Evolutionary conservation across 2,329 filamentous ascomycete species (phyloP).

Genomic region (Verticillium longisporum): DNA sequence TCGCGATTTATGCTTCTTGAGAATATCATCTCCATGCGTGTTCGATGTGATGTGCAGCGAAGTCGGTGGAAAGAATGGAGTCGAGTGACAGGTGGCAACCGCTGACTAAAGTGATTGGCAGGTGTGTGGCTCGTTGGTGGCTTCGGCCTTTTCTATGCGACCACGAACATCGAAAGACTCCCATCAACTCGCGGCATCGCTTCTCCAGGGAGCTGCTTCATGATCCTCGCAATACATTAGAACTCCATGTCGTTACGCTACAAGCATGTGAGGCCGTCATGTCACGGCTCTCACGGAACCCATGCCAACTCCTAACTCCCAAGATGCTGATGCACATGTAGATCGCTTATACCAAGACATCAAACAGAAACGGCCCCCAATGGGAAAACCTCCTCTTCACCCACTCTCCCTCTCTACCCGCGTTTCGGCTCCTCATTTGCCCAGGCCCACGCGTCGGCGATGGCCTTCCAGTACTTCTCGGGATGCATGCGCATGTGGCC

Average conservation of each 20-base stretch:
- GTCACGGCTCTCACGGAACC: neutral
- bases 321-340: neutral
- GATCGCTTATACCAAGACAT: neutral
- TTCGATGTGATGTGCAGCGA: no score
- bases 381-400: no score
- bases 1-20: no score
- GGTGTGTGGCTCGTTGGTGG: no score
- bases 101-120: no score
- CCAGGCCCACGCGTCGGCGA: slow-evolving; percentile 21
- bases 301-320: neutral
- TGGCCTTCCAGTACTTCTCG: slow-evolving; percentile 49
- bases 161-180: neutral
- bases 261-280: neutral
- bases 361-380: neutral
- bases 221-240: neutral
- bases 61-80: neutral
- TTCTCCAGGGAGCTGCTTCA: neutral
- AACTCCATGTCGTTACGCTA: neutral
- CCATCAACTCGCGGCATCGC: neutral
- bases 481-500: slow-evolving; percentile 52
- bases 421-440: neutral
- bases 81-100: neutral
- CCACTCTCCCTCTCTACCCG: neutral
- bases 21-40: no score
- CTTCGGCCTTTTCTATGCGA: no score